Evolutionary conservation across 2,329 filamentous ascomycete genomes (phyloP).

Genomic region (Aureobasidium subglaciale): DNA sequence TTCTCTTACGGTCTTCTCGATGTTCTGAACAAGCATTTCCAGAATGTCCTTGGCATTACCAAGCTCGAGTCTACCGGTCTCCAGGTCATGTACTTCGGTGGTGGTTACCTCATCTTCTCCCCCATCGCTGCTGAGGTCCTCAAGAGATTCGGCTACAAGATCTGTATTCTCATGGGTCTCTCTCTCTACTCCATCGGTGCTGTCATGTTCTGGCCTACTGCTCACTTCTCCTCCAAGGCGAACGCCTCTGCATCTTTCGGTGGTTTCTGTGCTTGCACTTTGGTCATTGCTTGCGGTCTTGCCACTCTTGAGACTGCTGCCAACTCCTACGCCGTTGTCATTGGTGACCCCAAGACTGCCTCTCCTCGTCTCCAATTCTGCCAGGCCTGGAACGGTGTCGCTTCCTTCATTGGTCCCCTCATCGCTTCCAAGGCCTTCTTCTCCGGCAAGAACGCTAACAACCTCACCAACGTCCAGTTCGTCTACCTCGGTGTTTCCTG

Average conservation of each 20-base stretch:
- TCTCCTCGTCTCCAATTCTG: constrained; percentile 34
- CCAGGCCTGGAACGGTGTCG: constrained; percentile 33
- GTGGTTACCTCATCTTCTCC: constrained; percentile 36
- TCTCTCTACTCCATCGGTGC: constrained; percentile 32
- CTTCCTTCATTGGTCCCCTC: constrained; percentile 34
- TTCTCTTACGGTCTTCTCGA: constrained; percentile 32
- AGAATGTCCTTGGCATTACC: constrained; percentile 32
- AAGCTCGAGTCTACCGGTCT: constrained; percentile 37
- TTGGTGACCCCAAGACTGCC: constrained; percentile 30
- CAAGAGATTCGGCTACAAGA: constrained; percentile 38
- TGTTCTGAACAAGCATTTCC: constrained; percentile 34
- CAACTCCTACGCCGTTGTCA: constrained; percentile 35
- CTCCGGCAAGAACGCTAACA: constrained; percentile 26
- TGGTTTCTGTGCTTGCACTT: constrained; percentile 32
- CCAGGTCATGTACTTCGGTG: constrained; percentile 38
- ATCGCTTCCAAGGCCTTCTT: constrained; percentile 35
- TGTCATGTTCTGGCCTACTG: constrained; percentile 33
- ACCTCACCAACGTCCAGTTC: constrained; percentile 32
- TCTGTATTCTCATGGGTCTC: constrained; percentile 38
- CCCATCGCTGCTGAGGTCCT: constrained; percentile 37
- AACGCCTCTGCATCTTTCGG: constrained; percentile 30
- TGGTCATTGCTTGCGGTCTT: constrained; percentile 34
- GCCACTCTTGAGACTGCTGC: constrained; percentile 34
- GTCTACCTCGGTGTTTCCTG: constrained; percentile 35
- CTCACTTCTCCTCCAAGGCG: constrained; percentile 26